Evolutionary conservation across 495 filamentous ascomycete genomes (phyloP).

Genomic region (Paragyromitra xinjiangensis): DNA sequence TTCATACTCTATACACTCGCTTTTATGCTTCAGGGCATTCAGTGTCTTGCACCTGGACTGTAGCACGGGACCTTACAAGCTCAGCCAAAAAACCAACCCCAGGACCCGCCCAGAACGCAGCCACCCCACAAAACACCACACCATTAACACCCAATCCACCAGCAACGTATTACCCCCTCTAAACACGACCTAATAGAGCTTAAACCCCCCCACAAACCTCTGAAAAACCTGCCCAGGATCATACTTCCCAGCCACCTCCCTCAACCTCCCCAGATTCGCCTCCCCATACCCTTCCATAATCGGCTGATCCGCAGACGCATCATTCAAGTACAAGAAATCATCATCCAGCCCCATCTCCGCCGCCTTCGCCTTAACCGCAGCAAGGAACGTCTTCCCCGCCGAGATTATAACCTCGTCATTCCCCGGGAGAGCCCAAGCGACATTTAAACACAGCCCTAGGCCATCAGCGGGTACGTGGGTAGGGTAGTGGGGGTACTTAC

Average conservation of each 20-base stretch:
- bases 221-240: constrained; percentile 62
- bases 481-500: not conserved
- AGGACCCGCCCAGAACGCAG: too few species aligned
- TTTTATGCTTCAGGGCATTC: too few species aligned
- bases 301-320: constrained; percentile 60
- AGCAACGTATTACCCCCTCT: too few species aligned
- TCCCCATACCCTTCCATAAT: constrained; percentile 62
- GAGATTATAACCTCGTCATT: constrained; percentile 13
- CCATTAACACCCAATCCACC: too few species aligned
- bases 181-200: constrained; percentile 13
- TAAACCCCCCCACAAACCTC: constrained; percentile 52
- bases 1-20: too few species aligned
- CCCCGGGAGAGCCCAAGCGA: constrained; percentile 1
- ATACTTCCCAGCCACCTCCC: constrained; percentile 59
- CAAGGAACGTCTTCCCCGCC: constrained; percentile 5
- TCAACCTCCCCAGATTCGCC: constrained; percentile 58
- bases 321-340: constrained; percentile 60
- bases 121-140: too few species aligned
- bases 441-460: constrained; percentile 24
- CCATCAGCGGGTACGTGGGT: not conserved
- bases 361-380: constrained; percentile 12
- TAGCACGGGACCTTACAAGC: too few species aligned
- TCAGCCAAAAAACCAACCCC: too few species aligned
- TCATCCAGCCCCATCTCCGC: constrained; percentile 35
- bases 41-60: too few species aligned